Base-by-base conservation (phyloP, 805 yeast species). In the Metschnikowia dekortorum region DNA sequence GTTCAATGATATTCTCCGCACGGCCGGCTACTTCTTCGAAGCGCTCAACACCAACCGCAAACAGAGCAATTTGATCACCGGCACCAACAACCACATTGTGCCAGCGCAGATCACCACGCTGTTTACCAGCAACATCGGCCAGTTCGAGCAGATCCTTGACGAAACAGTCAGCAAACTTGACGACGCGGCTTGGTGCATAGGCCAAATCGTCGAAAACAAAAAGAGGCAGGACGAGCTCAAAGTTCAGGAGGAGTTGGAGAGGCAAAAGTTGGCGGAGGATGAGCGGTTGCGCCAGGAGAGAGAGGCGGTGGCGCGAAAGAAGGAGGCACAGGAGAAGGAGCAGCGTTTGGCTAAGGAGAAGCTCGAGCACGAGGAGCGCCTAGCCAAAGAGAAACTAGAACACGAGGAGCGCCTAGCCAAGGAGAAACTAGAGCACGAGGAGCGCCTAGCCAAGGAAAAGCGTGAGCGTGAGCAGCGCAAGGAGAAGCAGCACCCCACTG, bases 11-110 rank as follows among this genome's bases (percentile, higher is more conserved):
- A 64, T 73, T 5, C 68, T 73, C 44, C 67, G 70, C 47, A 63
- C 75, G 5, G 64, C 76, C 0, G 78, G 77, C n/a, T 72, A 70
- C 55, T 66, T 73, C 29, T 72, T 70, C 52, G 78, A 73, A 57
- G 65, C 69, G 47, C 65, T 73, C 51, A 70, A 67, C 56, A 71
- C 67, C 54, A 72, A 71, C 48, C 71, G 66, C 51, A 64, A 65
- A 43, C 76, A 70, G 53, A 68, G 75, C 50, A 73, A 73, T 53
- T 57, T 71, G 33, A 64, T 72, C 28, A 68, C 75, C 1, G 78
- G 78, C 1, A 61, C 71, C 13, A 73, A 71, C 50, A 73, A 68
- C 58, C 75, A 70, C 56, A 57, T 73, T 29, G 69, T 73, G 32
- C 66, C 72, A 5, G 70, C 72, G 6, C 62, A 65, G 16, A 67